These are phyloP conservation scores for Typha latifolia DNA, from an alignment of 176 grass and related monocot genomes.

Conservation along the genomic window DNA sequence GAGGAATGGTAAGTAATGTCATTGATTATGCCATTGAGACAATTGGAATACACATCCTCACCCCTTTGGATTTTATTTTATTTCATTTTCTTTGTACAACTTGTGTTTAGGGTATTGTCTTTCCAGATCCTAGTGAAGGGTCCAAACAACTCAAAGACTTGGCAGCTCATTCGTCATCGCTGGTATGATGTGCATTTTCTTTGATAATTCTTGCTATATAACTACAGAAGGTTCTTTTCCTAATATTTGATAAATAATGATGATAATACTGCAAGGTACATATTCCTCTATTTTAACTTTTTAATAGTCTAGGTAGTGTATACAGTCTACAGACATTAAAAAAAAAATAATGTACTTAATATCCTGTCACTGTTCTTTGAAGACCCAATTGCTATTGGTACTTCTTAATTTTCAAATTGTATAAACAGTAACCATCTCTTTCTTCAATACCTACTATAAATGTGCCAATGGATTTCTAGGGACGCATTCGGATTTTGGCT, in stretches of 20 bases:
- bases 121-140: slow-evolving; percentile 48
- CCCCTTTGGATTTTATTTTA: background rate
- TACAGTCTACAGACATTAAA: too few species aligned
- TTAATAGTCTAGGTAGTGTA: too few species aligned
- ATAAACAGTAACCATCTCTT: slow-evolving; percentile 4
- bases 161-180: slow-evolving; percentile 53
- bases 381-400: background rate
- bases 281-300: too few species aligned
- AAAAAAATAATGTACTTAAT: too few species aligned
- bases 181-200: slow-evolving; percentile 34
- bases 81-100: slow-evolving; percentile 11
- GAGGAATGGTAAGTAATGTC: slow-evolving; percentile 76
- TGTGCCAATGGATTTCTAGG: slow-evolving; percentile 37
- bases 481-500: slow-evolving; percentile 60
- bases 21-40: background rate
- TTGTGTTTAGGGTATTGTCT: slow-evolving; percentile 62
- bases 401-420: slow-evolving; percentile 3
- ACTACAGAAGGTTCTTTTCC: background rate
- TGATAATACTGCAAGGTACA: background rate
- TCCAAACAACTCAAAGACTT: slow-evolving; percentile 51
- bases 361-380: too few species aligned
- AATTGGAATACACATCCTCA: background rate
- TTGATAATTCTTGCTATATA: background rate
- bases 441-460: background rate
- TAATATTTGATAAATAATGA: background rate